These are phyloP conservation scores for Ottelia alismoides DNA, from an alignment of 106 monocot genomes.

Conservation along the genomic window DNA sequence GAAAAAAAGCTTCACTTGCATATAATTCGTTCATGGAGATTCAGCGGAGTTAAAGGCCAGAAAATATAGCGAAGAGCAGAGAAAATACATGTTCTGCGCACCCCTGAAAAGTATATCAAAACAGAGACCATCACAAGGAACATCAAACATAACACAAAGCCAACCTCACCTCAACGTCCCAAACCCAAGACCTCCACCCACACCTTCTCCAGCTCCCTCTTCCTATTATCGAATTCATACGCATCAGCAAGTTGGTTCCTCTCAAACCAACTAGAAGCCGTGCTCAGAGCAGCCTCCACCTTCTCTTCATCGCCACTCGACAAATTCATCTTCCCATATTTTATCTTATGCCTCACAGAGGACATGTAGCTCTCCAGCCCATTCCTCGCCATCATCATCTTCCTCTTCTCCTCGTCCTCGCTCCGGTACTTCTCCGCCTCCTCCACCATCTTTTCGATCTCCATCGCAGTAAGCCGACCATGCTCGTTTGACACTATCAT, in stretches of 20 bases:
- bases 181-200: no score
- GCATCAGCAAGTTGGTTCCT: constrained; percentile 9
- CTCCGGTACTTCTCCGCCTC: no score
- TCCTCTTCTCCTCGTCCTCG: constrained; percentile 38
- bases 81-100: no score
- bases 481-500: constrained; percentile 6
- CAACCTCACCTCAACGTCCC: no score
- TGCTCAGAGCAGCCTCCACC: constrained; percentile 41
- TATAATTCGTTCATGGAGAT: no score
- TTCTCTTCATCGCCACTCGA: constrained; percentile 9
- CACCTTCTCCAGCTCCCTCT: constrained; percentile 11
- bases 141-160: no score
- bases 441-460: constrained; percentile 8
- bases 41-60: no score
- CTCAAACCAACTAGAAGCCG: constrained; percentile 7
- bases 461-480: constrained; percentile 7
- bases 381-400: constrained; percentile 47
- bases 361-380: constrained; percentile 52
- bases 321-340: constrained; percentile 4
- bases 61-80: no score
- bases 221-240: constrained; percentile 7
- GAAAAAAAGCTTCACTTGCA: no score
- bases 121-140: no score
- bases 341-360: constrained; percentile 18
- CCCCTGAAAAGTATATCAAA: no score